Conservation (phyloP, 2,329 filamentous ascomycete species). For the Tolypocladium amazonense region DNA sequence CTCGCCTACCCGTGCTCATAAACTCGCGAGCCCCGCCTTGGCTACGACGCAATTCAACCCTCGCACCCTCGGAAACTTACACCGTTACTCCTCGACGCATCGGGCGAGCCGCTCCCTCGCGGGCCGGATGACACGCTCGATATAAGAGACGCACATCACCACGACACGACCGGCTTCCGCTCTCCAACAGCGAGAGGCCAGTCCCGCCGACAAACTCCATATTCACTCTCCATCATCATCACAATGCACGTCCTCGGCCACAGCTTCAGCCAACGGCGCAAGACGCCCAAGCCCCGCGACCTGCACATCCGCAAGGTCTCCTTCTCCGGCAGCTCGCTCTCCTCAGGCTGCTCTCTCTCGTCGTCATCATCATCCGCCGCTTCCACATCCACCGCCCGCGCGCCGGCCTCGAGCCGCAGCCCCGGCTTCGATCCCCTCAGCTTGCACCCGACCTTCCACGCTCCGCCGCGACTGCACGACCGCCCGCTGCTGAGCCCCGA, state of each 20-base stretch:
- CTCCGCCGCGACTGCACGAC: constrained; percentile 26
- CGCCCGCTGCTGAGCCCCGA: constrained; percentile 19
- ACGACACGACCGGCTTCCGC: background rate
- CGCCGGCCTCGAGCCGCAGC: constrained; percentile 13
- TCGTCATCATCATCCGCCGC: constrained; percentile 17
- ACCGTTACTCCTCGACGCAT: background rate
- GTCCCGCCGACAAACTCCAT: background rate
- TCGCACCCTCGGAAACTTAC: background rate
- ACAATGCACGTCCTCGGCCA: constrained; percentile 25
- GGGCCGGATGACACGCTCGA: background rate
- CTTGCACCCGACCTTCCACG: constrained; percentile 22
- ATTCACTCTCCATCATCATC: background rate
- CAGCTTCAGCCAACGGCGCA: constrained; percentile 25
- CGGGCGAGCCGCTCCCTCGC: background rate
- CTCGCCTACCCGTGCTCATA: background rate
- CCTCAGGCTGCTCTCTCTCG: constrained; percentile 23
- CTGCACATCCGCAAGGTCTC: constrained; percentile 30
- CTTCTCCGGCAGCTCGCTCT: constrained; percentile 28
- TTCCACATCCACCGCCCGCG: constrained; percentile 15
- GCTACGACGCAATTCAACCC: background rate
- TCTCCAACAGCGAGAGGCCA: background rate
- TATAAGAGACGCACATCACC: background rate
- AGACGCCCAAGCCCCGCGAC: constrained; percentile 22
- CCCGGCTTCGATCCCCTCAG: constrained; percentile 21
- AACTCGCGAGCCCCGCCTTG: background rate